Percentiles rank a stretch among this genome's conserved stretches.
phyloP scores from a whole-genome alignment of 164 flowering plant genomes.

The Stephania yunnanensis region DNA sequence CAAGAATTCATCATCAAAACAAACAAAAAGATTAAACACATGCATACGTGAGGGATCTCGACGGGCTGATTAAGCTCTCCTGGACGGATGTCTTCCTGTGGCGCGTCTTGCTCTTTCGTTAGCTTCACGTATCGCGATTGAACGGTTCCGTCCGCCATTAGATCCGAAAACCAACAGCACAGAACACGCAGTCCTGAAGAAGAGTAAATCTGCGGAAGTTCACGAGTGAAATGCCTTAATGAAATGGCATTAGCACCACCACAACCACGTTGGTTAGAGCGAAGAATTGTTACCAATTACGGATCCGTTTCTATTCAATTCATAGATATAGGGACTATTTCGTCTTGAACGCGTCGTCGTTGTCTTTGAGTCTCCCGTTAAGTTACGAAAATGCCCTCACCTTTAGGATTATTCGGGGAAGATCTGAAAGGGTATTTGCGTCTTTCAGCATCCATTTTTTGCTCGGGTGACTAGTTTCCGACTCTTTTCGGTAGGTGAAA shows the following conservation, averaged over 20 bases:
- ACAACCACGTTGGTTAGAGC: not conserved
- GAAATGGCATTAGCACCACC: no score
- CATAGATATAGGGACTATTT: not conserved
- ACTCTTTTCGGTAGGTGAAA: no score
- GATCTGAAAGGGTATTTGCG: not conserved
- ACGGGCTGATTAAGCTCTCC: conserved; percentile 81
- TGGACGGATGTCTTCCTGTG: conserved; percentile 52
- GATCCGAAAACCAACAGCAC: not conserved
- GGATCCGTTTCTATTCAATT: not conserved
- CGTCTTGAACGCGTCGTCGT: not conserved
- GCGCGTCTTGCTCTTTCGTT: conserved; percentile 47
- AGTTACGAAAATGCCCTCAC: not conserved
- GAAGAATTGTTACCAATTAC: not conserved
- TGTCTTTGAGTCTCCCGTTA: not conserved
- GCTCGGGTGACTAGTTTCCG: no score
- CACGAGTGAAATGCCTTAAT: no score
- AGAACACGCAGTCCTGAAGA: not conserved
- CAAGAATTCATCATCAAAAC: not conserved
- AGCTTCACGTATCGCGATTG: conserved; percentile 55
- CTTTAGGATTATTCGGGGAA: not conserved
- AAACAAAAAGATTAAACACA: not conserved
- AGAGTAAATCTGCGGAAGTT: no score
- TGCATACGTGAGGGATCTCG: conserved; percentile 51
- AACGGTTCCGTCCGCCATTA: conserved; percentile 42
- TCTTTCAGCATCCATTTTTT: not conserved